Evolutionary conservation across 768 basidiomycete species (phyloP), one percentile per base, ranked within the genome.

Genomic region (Boletus subcaerulescens): DNA sequence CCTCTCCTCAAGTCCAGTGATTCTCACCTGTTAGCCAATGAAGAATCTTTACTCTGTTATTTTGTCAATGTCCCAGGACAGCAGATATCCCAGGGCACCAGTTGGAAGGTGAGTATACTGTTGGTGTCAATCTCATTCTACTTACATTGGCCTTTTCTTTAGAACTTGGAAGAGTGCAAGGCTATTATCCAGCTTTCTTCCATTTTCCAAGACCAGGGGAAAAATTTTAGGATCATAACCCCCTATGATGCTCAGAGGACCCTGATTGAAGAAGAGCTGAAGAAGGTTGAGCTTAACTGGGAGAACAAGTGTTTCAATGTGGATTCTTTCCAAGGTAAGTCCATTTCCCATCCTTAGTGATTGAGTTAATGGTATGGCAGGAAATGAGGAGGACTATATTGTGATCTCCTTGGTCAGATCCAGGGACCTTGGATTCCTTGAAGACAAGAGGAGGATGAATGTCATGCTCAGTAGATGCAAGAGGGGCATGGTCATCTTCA

Each of bases 381-480:
- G 91, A 12, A 92, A 93, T 77, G 91, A 93, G 64, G 87, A 87
- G 50, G 84, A 92, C 51, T 81, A 80, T 31, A 85, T 91, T 44
- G 77, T 91, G 55, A 77, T 91, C 45, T 91, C 89, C 8, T 58
- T 88, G 15, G 88, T 89, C 6, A 78, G 89, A 24, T 78, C 87
- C 0, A 71, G 70, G 33, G 77, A 75, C 4, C 72, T 86, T 45
- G 91, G 91, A 5, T 93, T 93, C 59, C 74, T 93, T 33, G 64
- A 69, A 14, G 84, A 84, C 61, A 59, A 77, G 11, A 78, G 86
- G 29, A 78, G 91, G 17, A 86, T 87, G 50, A 93, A 93, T 84
- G 91, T 93, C 54, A 91, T 93, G 89, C 83, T 93, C 9, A 86
- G 84, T 45, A 81, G 91, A 36, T 91, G 86, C 77, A 86, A 87